These are phyloP conservation scores for Polyporus tsugae DNA, from an alignment of 1,284 basidiomycete genomes.

Conservation along the genomic window DNA sequence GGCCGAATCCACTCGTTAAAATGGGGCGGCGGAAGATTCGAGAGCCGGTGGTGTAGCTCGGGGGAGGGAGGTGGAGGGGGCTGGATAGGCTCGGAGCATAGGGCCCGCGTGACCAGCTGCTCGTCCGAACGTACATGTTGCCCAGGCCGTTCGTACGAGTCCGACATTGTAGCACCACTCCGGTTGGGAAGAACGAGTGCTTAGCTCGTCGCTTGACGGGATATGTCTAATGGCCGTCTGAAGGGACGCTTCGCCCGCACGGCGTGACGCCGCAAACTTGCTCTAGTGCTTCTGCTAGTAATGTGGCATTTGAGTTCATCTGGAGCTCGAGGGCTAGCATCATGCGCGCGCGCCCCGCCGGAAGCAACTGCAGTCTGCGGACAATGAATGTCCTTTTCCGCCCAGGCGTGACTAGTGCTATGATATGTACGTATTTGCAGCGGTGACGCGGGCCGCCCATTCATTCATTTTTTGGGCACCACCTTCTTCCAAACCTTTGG, in stretches of 20 bases:
- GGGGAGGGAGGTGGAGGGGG: not conserved
- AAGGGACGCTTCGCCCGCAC: not conserved
- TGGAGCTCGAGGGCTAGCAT: no score
- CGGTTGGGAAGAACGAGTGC: not conserved
- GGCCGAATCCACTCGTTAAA: not conserved
- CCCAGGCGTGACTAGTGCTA: not conserved
- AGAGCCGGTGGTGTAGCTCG: not conserved
- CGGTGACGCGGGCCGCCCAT: not conserved
- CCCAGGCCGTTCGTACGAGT: not conserved
- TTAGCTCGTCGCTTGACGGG: slow-evolving; percentile 1
- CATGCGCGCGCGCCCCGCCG: not conserved
- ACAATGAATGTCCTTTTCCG: not conserved
- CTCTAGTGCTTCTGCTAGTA: not conserved
- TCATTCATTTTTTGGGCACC: not conserved
- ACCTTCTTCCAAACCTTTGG: not conserved
- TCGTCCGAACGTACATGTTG: not conserved
- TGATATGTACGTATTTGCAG: not conserved
- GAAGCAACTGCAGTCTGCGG: slow-evolving; percentile 1
- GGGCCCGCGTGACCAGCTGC: not conserved
- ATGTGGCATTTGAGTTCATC: not conserved
- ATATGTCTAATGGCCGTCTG: slow-evolving; percentile 1
- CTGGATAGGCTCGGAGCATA: slow-evolving; percentile 2
- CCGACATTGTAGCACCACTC: not conserved
- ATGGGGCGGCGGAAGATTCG: not conserved
- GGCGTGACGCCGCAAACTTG: not conserved